These are phyloP conservation scores for Backusella circina DNA, from an alignment of 192 early-diverging fungal genomes.

Conservation along the genomic window DNA sequence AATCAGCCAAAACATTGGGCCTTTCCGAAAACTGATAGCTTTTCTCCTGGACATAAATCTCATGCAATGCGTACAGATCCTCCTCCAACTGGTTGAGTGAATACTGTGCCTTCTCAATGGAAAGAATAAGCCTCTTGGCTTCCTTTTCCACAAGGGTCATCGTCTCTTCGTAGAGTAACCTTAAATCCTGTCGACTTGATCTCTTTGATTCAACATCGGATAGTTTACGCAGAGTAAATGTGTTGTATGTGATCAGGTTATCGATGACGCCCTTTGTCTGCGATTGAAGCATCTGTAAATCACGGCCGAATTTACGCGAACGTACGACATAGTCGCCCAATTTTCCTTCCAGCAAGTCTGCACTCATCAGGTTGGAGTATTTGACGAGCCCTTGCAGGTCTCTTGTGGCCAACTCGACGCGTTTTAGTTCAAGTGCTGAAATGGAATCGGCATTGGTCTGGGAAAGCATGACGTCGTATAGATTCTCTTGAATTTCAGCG, in stretches of 20 bases:
- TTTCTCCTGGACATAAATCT: constrained; percentile 40
- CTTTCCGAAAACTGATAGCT: constrained; percentile 29
- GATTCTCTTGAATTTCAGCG: constrained; percentile 42
- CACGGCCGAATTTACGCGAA: constrained; percentile 36
- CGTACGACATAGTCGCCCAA: constrained; percentile 36
- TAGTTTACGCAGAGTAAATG: constrained; percentile 33
- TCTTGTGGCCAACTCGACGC: constrained; percentile 43
- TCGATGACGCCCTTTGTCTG: constrained; percentile 47
- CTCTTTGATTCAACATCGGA: constrained; percentile 29
- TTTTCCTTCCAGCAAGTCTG: constrained; percentile 30
- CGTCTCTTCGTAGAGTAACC: constrained; percentile 21
- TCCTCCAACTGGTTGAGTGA: constrained; percentile 38
- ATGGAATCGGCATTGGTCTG: constrained; percentile 29
- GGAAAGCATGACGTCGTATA: constrained; percentile 37
- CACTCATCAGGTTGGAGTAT: constrained; percentile 36
- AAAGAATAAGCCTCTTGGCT: constrained; percentile 23
- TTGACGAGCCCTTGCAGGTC: constrained; percentile 49
- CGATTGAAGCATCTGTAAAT: constrained; percentile 45
- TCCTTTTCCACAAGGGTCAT: constrained; percentile 37
- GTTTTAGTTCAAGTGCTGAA: constrained; percentile 42
- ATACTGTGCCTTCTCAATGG: constrained; percentile 22
- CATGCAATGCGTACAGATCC: constrained; percentile 38
- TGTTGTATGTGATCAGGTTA: constrained; percentile 49
- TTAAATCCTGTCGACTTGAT: constrained; percentile 30
- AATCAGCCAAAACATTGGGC: constrained; percentile 26